phyloP scores from a whole-genome alignment of 2,329 filamentous ascomycete species.

The Diaporthe vaccinii region DNA sequence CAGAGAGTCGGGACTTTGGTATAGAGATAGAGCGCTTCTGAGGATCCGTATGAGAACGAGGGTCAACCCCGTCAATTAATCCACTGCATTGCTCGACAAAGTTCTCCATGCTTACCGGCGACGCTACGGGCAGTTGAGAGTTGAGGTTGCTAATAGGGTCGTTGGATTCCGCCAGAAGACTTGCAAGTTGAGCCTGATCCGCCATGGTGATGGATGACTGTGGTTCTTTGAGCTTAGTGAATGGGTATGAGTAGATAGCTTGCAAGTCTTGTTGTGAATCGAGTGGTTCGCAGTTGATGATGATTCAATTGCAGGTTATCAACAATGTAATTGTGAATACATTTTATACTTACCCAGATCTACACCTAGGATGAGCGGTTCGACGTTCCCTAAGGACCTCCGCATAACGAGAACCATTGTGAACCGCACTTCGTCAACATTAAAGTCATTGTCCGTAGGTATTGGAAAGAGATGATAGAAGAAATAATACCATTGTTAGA shows the following conservation, averaged over 20 bases:
- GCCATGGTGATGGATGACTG: not conserved
- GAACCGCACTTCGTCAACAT: not conserved
- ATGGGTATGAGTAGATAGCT: not conserved
- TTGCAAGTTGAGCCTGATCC: not conserved
- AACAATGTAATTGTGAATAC: not conserved
- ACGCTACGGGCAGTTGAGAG: not conserved
- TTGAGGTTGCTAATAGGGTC: not conserved
- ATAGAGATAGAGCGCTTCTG: not conserved
- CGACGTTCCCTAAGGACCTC: fast-evolving
- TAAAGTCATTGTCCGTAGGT: not conserved
- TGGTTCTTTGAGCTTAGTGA: no score
- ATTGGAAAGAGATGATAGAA: not conserved
- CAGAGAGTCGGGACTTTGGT: not conserved
- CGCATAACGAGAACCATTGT: not conserved
- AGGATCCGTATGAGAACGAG: not conserved
- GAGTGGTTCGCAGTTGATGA: not conserved
- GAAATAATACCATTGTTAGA: not conserved
- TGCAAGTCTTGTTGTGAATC: not conserved
- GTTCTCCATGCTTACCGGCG: not conserved
- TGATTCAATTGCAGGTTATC: not conserved
- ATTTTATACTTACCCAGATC: not conserved
- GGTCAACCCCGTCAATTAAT: not conserved
- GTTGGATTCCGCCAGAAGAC: not conserved
- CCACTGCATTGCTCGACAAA: not conserved
- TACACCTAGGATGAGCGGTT: not conserved